Conservation (phyloP, 2,329 filamentous ascomycete species). For the Talaromyces sp. region DNA sequence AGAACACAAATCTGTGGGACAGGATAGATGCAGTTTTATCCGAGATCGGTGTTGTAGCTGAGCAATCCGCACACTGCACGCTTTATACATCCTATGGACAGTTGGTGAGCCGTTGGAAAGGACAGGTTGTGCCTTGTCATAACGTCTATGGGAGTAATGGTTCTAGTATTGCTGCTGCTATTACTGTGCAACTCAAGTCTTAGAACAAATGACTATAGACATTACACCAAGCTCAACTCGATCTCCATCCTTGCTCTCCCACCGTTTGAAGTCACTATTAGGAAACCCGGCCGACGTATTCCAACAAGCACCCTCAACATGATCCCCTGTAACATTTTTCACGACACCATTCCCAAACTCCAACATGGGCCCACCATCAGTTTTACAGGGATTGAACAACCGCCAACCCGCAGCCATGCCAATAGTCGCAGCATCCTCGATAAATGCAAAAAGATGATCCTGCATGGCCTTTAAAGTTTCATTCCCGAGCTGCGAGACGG, state of each 20-base stretch:
- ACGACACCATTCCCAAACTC: not conserved
- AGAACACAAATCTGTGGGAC: constrained; percentile 21
- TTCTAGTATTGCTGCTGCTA: constrained; percentile 33
- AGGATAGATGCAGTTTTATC: constrained; percentile 27
- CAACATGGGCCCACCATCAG: not conserved
- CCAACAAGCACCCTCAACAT: not conserved
- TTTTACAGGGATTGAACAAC: not conserved
- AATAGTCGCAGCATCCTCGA: constrained; percentile 20
- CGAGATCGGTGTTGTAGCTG: not conserved
- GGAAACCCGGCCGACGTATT: not conserved
- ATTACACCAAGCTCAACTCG: too few species aligned
- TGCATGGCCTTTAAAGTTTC: constrained; percentile 25
- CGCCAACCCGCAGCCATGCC: constrained; percentile 19
- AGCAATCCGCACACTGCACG: constrained; percentile 27
- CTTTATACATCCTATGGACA: constrained; percentile 36
- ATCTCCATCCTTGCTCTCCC: too few species aligned
- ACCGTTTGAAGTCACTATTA: not conserved
- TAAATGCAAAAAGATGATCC: constrained; percentile 26
- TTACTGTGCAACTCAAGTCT: constrained; percentile 27
- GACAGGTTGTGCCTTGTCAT: constrained; percentile 43
- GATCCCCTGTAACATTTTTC: not conserved
- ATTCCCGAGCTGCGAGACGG: constrained; percentile 19
- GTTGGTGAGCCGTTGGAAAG: constrained; percentile 24
- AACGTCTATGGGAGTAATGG: constrained; percentile 40
- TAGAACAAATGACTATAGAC: not conserved